phyloP scores from a whole-genome alignment of 306 rosid species.

The Castanopsis chinensis region DNA sequence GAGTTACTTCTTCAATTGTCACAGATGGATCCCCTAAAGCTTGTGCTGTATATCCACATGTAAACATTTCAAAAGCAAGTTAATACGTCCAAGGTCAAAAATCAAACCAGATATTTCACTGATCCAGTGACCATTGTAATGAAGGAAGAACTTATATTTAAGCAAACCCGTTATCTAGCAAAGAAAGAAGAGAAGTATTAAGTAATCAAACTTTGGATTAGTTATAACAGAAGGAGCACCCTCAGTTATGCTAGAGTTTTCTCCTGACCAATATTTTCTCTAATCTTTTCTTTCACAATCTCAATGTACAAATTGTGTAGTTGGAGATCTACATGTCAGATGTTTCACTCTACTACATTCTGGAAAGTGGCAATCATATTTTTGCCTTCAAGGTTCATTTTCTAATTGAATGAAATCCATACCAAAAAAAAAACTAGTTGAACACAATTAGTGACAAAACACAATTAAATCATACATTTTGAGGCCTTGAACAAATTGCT shows the following conservation, averaged over 20 bases:
- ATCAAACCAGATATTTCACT: neutral
- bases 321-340: neutral
- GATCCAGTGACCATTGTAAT: neutral
- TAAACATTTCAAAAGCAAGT: conserved; percentile 25
- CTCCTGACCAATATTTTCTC: neutral
- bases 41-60: conserved; percentile 54
- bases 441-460: neutral
- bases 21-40: conserved; percentile 90
- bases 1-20: conserved; percentile 81
- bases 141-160: neutral
- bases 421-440: neutral
- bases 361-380: neutral
- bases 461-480: neutral
- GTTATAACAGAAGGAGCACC: neutral
- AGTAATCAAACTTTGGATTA: neutral
- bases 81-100: neutral
- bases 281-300: neutral
- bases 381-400: neutral
- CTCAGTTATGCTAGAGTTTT: neutral
- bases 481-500: neutral
- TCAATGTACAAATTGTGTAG: neutral
- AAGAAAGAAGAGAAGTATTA: neutral
- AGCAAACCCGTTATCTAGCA: neutral
- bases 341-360: neutral
- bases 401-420: neutral